phyloP scores from a whole-genome alignment of 192 early-diverging fungal genomes.

The Cetraspora pellucida region DNA sequence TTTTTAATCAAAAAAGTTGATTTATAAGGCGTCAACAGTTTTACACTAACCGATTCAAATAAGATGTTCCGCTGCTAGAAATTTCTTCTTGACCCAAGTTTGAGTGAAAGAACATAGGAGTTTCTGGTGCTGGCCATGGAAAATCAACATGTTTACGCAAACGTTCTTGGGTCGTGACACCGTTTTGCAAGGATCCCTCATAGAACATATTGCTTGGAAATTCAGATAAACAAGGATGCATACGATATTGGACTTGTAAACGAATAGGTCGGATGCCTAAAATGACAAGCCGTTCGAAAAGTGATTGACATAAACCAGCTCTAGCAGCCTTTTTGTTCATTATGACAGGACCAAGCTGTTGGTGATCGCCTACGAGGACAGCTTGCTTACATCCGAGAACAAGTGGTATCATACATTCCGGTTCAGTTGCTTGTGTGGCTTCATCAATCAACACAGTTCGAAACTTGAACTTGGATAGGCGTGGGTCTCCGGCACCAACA shows the following conservation, averaged over 20 bases:
- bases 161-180: conserved; percentile 91
- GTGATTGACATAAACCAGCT: conserved; percentile 91
- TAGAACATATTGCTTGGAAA: conserved; percentile 99
- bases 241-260: conserved; percentile 98
- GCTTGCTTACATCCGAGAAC: conserved; percentile 95
- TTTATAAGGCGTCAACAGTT: not conserved
- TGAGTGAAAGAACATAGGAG: conserved; percentile 93
- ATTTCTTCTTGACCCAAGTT: conserved; percentile 97
- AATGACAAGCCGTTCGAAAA: conserved; percentile 95
- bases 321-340: conserved; percentile 95
- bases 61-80: conserved; percentile 94
- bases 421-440: conserved; percentile 95
- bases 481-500: conserved; percentile 95
- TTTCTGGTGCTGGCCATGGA: conserved; percentile 94
- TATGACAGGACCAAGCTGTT: conserved; percentile 97
- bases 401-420: conserved; percentile 97
- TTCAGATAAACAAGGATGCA: conserved; percentile 98
- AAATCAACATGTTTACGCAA: conserved; percentile 86
- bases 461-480: conserved; percentile 86
- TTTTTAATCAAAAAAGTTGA: not conserved
- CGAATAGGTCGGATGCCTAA: conserved; percentile 91
- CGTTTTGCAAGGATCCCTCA: conserved; percentile 97
- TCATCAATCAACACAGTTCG: conserved; percentile 96
- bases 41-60: conserved; percentile 75
- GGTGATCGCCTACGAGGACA: conserved; percentile 98